Percentiles rank a stretch among this genome's conserved stretches.
These are phyloP conservation scores for Cutaneotrichosporon cavernicola DNA, from an alignment of 1,284 basidiomycete genomes.

Conservation along the genomic window DNA sequence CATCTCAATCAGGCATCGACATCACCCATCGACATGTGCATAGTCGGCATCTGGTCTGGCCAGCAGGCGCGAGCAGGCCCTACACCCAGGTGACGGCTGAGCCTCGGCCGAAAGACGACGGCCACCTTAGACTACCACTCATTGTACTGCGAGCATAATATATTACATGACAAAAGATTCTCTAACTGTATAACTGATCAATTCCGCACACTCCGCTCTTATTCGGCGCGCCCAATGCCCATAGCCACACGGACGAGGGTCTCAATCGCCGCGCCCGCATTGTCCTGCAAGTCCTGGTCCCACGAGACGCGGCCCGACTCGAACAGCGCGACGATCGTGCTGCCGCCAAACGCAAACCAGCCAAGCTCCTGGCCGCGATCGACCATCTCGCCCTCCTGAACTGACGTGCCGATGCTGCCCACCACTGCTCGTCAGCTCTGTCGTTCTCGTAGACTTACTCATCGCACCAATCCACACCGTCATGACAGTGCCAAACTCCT, in stretches of 20 bases:
- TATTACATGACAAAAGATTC: not conserved
- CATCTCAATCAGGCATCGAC: no score
- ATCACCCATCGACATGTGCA: no score
- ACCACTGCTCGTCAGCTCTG: slow-evolving; percentile 60
- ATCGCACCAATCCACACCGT: slow-evolving; percentile 86
- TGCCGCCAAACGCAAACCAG: slow-evolving; percentile 92
- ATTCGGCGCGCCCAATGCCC: slow-evolving; percentile 63
- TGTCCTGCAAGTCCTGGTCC: slow-evolving; percentile 87
- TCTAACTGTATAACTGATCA: not conserved
- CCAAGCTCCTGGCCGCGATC: slow-evolving; percentile 85
- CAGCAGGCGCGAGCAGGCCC: no score
- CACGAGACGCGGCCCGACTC: slow-evolving; percentile 77
- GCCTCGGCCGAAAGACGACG: no score
- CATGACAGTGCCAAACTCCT: slow-evolving; percentile 83
- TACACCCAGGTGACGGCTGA: no score
- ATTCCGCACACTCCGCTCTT: not conserved
- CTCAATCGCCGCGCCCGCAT: slow-evolving; percentile 76
- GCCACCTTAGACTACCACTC: no score
- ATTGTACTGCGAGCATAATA: not conserved
- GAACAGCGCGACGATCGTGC: slow-evolving; percentile 82
- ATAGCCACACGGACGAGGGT: slow-evolving; percentile 84
- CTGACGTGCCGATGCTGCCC: slow-evolving; percentile 79
- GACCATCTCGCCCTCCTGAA: slow-evolving; percentile 76
- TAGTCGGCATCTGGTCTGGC: no score
- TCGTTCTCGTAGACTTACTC: slow-evolving; percentile 55